phyloP scores from a whole-genome alignment of 768 basidiomycete genomes.

The Leccinum uliginosum region DNA sequence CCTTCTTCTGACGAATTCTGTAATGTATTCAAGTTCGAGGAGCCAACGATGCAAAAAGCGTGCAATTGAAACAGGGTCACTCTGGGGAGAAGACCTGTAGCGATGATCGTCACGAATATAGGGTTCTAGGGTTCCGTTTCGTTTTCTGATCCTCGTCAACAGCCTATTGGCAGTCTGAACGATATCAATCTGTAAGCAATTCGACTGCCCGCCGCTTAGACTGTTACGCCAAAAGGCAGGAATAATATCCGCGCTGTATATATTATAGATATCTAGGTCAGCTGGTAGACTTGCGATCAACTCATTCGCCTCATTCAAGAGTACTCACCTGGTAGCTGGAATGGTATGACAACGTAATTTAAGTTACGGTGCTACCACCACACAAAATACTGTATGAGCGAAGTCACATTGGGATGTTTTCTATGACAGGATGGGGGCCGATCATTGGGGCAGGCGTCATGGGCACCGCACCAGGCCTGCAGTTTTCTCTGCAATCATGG shows the following conservation, averaged over 20 bases:
- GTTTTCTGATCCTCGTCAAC: slow-evolving; percentile 2
- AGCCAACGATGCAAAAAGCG: slow-evolving; percentile 6
- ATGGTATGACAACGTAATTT: slow-evolving; percentile 7
- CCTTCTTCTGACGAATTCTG: slow-evolving; percentile 16
- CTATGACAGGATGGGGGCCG: slow-evolving; percentile 12
- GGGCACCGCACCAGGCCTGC: slow-evolving; percentile 6
- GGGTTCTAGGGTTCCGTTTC: slow-evolving; percentile 27
- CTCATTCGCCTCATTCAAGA: slow-evolving; percentile 11
- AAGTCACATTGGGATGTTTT: slow-evolving; percentile 13
- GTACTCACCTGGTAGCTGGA: slow-evolving; percentile 12
- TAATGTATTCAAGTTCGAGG: slow-evolving; percentile 31
- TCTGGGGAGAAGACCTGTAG: slow-evolving; percentile 17
- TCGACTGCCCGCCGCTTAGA: background rate
- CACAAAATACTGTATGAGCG: slow-evolving; percentile 17
- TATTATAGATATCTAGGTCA: background rate
- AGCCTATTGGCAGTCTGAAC: background rate
- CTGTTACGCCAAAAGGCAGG: background rate
- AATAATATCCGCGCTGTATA: background rate
- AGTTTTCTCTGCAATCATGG: slow-evolving; percentile 2
- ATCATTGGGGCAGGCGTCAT: background rate
- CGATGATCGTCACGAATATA: slow-evolving; percentile 25
- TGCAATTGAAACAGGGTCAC: slow-evolving; percentile 15
- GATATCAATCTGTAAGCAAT: background rate
- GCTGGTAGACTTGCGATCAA: background rate
- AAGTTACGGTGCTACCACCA: slow-evolving; percentile 3